Evolutionary conservation across 495 filamentous ascomycete genomes (phyloP), one percentile per base, ranked within the genome.

Genomic region (Aspergillus coremiiformis): DNA sequence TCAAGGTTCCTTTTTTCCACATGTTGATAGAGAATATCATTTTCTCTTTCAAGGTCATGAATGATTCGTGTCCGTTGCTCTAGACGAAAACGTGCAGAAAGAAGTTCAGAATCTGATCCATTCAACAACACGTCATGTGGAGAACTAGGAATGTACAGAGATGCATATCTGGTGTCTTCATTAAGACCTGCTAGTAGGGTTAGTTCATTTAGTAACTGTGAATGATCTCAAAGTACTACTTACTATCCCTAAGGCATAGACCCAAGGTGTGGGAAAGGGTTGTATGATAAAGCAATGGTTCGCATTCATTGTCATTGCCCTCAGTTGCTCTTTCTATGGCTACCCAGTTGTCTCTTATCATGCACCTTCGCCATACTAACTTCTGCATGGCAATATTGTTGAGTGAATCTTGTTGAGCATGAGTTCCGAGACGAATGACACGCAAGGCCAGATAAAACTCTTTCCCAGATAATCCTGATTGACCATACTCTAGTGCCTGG

Each of bases 291-390:
- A 66, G 49, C n/a, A 58, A 48, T 17, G 41, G 50, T 30, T 65
- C 61, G 7, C 45, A 51, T 26, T 61, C 56, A 30, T 54, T 59
- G 46, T 62, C 64, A 22, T 59, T 57, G 33, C 54, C 49, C 30
- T 70, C 66, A 0, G 63, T 65, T 19, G 58, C 61, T 21, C 59
- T 66, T 9, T 65, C 65, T 11, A 85, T 69, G 22, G 58, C 66
- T 42, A 74, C 74, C 86, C 89, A 95, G 62, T 95, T 80, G 60
- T 95, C 88, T 41, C 79, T 78, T 47, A 90, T 77, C 54, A 84
- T 82, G 59, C 86, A 87, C 32, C 90, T 81, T 56, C 90, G 82
- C 90, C 90, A 96, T 49, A 95, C 84, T 23, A 92, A 74, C 30
- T 80, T 82, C 56, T 85, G 79, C 37, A 82, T 68, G 43, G 76